Conservation (phyloP, 1,284 basidiomycete genomes). For the Ustilago esculenta region DNA sequence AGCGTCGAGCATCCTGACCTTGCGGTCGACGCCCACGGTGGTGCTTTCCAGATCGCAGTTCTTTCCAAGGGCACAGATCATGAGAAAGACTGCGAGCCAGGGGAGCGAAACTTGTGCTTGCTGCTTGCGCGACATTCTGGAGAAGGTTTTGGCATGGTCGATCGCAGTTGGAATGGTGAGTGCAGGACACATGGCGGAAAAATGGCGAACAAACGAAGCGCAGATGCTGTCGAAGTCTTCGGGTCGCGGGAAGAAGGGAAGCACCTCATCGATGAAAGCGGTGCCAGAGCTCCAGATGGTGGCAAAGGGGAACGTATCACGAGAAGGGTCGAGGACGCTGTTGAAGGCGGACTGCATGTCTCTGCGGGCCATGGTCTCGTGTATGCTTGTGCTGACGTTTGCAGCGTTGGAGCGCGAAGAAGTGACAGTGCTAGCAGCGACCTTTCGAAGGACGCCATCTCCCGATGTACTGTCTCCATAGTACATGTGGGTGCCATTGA, state of each 20-base stretch:
- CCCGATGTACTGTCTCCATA: slow-evolving; percentile 26
- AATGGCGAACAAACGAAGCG: slow-evolving; percentile 33
- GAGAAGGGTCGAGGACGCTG: slow-evolving; percentile 35
- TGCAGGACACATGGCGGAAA: slow-evolving; percentile 33
- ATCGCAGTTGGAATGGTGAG: slow-evolving; percentile 31
- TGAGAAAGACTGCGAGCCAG: slow-evolving; percentile 38
- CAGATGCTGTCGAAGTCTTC: slow-evolving; percentile 43
- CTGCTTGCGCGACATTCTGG: slow-evolving; percentile 29
- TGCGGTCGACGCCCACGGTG: slow-evolving; percentile 26
- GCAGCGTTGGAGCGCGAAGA: slow-evolving; percentile 3
- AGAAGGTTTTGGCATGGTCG: slow-evolving; percentile 30
- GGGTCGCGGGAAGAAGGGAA: slow-evolving; percentile 37
- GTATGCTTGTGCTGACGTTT: slow-evolving; percentile 7
- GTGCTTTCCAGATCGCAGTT: slow-evolving; percentile 43
- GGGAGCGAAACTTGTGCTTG: slow-evolving; percentile 28
- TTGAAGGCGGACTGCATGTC: slow-evolving; percentile 44
- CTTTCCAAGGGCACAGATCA: slow-evolving; percentile 45
- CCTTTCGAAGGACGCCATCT: slow-evolving; percentile 19
- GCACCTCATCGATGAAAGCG: slow-evolving; percentile 39
- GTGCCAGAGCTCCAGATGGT: slow-evolving; percentile 49
- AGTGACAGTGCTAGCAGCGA: slow-evolving; percentile 9
- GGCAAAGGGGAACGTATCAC: slow-evolving; percentile 42
- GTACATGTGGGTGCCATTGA: slow-evolving; percentile 39
- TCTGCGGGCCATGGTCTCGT: slow-evolving; percentile 23
- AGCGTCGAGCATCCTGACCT: slow-evolving; percentile 34